phyloP scores from a whole-genome alignment of 2,329 filamentous ascomycete species.

The Pseudogymnoascus sp. region DNA sequence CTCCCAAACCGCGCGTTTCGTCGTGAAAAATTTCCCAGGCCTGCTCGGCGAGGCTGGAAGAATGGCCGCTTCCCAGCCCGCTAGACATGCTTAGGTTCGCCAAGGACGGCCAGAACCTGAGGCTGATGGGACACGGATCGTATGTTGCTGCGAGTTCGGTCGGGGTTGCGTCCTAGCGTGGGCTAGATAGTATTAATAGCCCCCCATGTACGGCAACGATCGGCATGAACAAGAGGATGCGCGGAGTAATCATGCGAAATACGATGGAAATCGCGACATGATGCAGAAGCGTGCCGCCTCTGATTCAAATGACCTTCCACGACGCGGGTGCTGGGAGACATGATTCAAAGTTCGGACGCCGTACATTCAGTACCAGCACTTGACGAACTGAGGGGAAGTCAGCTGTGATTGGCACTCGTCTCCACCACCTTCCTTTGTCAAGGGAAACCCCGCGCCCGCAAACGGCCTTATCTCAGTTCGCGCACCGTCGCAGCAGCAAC shows the following conservation, averaged over 20 bases:
- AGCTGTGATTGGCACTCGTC: not conserved
- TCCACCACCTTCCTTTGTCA: not conserved
- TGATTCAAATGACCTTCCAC: slow-evolving; percentile 1
- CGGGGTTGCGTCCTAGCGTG: not conserved
- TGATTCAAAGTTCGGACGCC: not conserved
- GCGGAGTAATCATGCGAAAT: not conserved
- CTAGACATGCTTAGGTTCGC: not conserved
- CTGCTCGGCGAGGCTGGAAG: not conserved
- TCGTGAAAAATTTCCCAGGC: not conserved
- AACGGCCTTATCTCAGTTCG: slow-evolving; percentile 5
- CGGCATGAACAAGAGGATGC: not conserved
- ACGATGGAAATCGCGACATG: not conserved
- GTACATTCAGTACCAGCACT: not conserved
- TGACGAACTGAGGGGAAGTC: not conserved
- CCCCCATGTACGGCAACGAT: not conserved
- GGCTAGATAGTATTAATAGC: not conserved
- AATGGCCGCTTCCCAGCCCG: not conserved
- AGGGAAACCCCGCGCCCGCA: not conserved
- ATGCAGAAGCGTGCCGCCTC: not conserved
- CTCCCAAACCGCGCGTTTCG: not conserved
- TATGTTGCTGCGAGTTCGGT: not conserved
- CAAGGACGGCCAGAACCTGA: slow-evolving; percentile 2
- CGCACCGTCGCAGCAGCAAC: not conserved
- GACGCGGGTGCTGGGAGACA: not conserved
- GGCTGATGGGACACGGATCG: slow-evolving; percentile 1